Conservation (phyloP, 2,329 filamentous ascomycete species). For the Fusarium sp. region DNA sequence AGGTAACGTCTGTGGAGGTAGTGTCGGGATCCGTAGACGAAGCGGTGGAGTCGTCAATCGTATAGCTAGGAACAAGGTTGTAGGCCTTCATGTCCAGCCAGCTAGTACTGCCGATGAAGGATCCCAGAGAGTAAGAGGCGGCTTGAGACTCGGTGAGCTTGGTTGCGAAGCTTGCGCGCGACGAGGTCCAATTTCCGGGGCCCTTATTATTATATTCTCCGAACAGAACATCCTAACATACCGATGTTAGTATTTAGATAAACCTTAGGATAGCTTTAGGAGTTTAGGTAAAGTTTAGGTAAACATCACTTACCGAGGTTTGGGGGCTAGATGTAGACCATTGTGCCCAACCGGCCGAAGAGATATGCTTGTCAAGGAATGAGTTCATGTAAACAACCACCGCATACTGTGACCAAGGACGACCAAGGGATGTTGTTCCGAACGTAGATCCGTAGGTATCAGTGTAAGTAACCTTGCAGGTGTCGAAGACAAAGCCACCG, state of each 20-base stretch:
- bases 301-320: constrained; percentile 57
- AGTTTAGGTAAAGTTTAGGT: too few relatives aligned
- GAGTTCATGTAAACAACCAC: constrained; percentile 65
- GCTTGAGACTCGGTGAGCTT: constrained; percentile 41
- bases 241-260: not conserved
- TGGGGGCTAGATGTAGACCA: constrained; percentile 70
- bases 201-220: constrained; percentile 73
- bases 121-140: constrained; percentile 32
- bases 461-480: constrained; percentile 49
- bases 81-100: constrained; percentile 48
- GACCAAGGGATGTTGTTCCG: constrained; percentile 61
- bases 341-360: constrained; percentile 53
- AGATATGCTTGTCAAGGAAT: constrained; percentile 58
- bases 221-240: constrained; percentile 62
- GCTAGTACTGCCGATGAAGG: constrained; percentile 42
- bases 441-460: constrained; percentile 47
- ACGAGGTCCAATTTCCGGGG: constrained; percentile 42
- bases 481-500: constrained; percentile 54
- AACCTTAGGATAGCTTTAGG: not conserved
- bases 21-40: constrained; percentile 41
- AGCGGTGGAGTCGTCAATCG: constrained; percentile 6
- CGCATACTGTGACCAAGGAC: constrained; percentile 63
- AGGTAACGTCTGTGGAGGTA: constrained; percentile 13
- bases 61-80: constrained; percentile 44
- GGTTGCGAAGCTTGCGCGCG: constrained; percentile 43